Evolutionary conservation across 345 rosid species (phyloP).

Genomic region (Syzygium oleosum): DNA sequence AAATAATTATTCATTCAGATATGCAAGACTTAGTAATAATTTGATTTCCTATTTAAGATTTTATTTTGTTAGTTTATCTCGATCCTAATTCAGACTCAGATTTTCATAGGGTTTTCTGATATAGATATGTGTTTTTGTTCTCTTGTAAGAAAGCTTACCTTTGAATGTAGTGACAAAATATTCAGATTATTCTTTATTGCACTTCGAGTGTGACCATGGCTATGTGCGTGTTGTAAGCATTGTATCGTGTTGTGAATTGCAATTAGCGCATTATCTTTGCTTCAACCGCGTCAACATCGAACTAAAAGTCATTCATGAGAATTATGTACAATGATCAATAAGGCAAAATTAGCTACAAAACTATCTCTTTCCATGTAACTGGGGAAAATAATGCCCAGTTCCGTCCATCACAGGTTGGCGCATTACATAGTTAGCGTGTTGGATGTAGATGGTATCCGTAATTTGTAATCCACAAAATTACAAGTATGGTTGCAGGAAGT

Average conservation of each 20-base stretch:
- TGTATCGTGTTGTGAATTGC: background rate
- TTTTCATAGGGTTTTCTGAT: background rate
- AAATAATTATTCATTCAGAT: background rate
- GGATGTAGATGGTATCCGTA: background rate
- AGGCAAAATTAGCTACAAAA: background rate
- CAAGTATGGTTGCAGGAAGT: background rate
- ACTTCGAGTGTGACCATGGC: background rate
- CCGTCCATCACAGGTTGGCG: background rate
- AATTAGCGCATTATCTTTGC: background rate
- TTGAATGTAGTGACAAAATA: background rate
- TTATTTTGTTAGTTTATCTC: background rate
- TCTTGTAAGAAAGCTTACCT: background rate
- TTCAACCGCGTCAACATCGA: background rate
- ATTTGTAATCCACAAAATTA: background rate
- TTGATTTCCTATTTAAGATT: background rate
- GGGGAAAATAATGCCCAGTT: background rate
- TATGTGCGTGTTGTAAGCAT: background rate
- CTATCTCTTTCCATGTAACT: background rate
- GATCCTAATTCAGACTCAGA: background rate
- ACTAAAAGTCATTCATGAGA: background rate
- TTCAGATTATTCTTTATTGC: background rate
- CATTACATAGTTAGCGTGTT: background rate
- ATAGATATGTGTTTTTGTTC: background rate
- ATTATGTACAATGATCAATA: background rate
- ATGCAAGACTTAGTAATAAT: background rate